Evolutionary conservation across 352 stramenopile species (phyloP).

Genomic region (Phytophthora palmivora): DNA sequence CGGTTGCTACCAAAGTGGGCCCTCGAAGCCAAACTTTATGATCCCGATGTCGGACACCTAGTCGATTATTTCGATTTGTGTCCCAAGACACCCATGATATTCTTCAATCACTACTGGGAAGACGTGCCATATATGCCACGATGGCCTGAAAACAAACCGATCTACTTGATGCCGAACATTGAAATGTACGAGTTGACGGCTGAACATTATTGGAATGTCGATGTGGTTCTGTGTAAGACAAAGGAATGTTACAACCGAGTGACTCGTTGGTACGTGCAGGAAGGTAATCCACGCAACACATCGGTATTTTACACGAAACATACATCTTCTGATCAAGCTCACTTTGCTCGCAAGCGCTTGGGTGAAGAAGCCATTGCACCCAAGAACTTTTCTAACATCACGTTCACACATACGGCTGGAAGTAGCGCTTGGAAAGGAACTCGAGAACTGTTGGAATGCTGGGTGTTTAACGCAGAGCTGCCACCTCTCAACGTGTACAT

Average conservation of each 20-base stretch:
- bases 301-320: constrained; percentile 61
- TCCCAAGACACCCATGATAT: constrained; percentile 52
- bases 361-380: constrained; percentile 20
- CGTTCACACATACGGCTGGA: constrained; percentile 63
- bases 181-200: constrained; percentile 64
- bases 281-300: constrained; percentile 42
- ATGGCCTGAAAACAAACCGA: constrained; percentile 44
- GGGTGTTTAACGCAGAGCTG: constrained; percentile 47
- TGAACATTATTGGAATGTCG: constrained; percentile 53
- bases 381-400: constrained; percentile 49
- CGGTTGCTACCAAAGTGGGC: constrained; percentile 42
- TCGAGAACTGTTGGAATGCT: constrained; percentile 56
- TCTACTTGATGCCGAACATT: constrained; percentile 63
- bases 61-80: constrained; percentile 69
- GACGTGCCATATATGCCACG: constrained; percentile 10
- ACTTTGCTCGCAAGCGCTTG: constrained; percentile 27
- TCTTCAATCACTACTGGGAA: constrained; percentile 73
- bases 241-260: constrained; percentile 48
- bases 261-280: constrained; percentile 52
- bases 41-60: constrained; percentile 19
- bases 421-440: constrained; percentile 62
- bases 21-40: constrained; percentile 33
- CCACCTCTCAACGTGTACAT: constrained; percentile 54
- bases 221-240: constrained; percentile 73
- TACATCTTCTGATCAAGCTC: constrained; percentile 49